Evolutionary conservation across 768 basidiomycete genomes (phyloP).

Genomic region (Coprinopsis cinerea): DNA sequence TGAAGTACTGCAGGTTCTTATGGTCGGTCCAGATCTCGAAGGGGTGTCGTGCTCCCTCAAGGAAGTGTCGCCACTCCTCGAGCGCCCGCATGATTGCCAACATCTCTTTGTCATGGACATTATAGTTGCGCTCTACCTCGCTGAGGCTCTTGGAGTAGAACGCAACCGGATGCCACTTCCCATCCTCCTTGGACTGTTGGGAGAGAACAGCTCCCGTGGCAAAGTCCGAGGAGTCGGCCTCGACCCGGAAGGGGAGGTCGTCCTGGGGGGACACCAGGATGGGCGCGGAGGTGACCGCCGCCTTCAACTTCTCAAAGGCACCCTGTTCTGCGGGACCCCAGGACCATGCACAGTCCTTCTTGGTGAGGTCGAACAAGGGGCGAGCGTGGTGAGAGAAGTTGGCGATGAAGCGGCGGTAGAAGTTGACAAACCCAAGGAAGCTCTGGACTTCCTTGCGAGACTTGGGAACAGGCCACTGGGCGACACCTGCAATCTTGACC

Average conservation of each 20-base stretch:
- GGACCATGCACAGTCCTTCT: constrained; percentile 18
- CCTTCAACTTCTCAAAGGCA: constrained; percentile 26
- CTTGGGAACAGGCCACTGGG: neutral
- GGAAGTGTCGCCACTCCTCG: constrained; percentile 23
- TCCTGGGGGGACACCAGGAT: constrained; percentile 19
- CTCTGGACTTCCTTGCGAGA: constrained; percentile 1
- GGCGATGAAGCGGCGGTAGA: constrained; percentile 6
- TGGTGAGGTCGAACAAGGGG: constrained; percentile 7
- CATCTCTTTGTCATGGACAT: constrained; percentile 37
- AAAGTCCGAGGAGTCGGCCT: constrained; percentile 26
- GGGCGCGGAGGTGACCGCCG: constrained; percentile 16
- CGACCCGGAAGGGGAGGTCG: constrained; percentile 18
- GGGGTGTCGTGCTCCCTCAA: constrained; percentile 15
- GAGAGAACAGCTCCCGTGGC: constrained; percentile 26
- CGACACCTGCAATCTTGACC: constrained; percentile 19
- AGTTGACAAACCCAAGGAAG: constrained; percentile 12
- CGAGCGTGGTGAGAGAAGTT: neutral
- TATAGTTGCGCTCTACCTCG: constrained; percentile 27
- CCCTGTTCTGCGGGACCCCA: constrained; percentile 17
- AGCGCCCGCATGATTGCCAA: constrained; percentile 35
- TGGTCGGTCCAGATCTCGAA: constrained; percentile 30
- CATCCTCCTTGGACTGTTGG: constrained; percentile 15
- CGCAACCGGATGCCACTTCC: constrained; percentile 29
- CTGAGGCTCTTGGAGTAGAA: constrained; percentile 29
- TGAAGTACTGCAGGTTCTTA: constrained; percentile 40